Base-by-base conservation (phyloP, 331 rosid species). In the Pyracantha coccinea region DNA sequence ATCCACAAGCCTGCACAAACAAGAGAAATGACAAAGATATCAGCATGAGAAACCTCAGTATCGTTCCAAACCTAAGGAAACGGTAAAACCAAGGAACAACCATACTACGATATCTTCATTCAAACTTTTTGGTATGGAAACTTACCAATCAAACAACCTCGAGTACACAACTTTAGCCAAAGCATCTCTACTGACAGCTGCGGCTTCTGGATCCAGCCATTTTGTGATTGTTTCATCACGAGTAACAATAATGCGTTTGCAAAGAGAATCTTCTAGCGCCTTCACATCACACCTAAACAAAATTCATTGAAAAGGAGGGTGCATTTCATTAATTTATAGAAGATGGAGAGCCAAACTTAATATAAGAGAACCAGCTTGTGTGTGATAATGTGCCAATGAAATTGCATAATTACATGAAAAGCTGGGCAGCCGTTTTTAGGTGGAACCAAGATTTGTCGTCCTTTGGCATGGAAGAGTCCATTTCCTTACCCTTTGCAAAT, bases 191-290 rank as follows among this genome's bases (percentile, higher is more conserved):
- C 95, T 94, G 75, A 89, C 83, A 31, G 81, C 96, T 76, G 99
- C 99, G 79, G 93, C 68, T 68, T 86, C 88, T 21, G 99, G 97
- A 90, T 94, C 99, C 81, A 92, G 79, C 77, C 96, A 92, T 81
- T 90, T 91, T 31, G 92, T 91, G 82, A 94, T 90, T 15, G 93
- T 91, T 84, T 94, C 99, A 75, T 88, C 99, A n/a, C 95, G 95
- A 72, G 99, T 94, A 77, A 91, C 92, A 75, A 94, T 90, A 50
- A 90, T 88, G 20, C 97, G 96, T 84, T 91, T 92, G 89, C 99
- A 92, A 55, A 94, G 99, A 82, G 99, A 92, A 88, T 92, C 92
- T 86, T 90, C 97, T 28, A 94, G 86, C 44, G 89, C 95, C 85
- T 87, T 90, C 67, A 72, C 96, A 82, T 95, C 98, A 88, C 99